Conservation (phyloP, 331 rosid species). For the Phaseolus coccineus region DNA sequence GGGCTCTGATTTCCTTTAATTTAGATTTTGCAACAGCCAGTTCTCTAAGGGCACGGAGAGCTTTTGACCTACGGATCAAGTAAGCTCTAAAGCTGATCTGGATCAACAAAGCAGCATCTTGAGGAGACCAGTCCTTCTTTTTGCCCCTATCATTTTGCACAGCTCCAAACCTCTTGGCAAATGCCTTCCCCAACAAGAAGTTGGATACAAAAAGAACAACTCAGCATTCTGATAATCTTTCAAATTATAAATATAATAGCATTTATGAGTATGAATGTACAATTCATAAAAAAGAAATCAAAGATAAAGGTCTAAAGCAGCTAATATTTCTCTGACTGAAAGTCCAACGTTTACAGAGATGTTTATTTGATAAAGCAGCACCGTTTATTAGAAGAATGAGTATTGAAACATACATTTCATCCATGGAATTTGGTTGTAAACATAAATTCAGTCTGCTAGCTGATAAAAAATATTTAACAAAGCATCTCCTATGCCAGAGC, state of each 20-base stretch:
- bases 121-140: slow-evolving; percentile 86
- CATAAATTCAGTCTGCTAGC: not conserved
- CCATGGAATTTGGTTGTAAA: slow-evolving; percentile 5
- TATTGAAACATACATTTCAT: not conserved
- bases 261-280: not conserved
- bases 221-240: slow-evolving; percentile 12
- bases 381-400: slow-evolving; percentile 3
- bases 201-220: slow-evolving; percentile 4
- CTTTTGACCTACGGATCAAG: slow-evolving; percentile 77
- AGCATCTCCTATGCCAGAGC: not conserved
- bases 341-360: not conserved
- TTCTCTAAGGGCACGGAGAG: slow-evolving; percentile 87
- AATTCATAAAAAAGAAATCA: not conserved
- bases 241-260: slow-evolving; percentile 23
- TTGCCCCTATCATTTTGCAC: slow-evolving; percentile 63
- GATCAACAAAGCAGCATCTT: slow-evolving; percentile 85
- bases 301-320: not conserved
- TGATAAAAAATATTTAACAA: not conserved
- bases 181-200: slow-evolving; percentile 65
- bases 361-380: slow-evolving; percentile 27
- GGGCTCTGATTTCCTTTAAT: slow-evolving; percentile 79
- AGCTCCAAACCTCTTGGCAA: slow-evolving; percentile 73
- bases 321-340: not conserved
- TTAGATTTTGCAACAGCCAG: slow-evolving; percentile 83
- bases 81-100: slow-evolving; percentile 78